Evolutionary conservation across 768 basidiomycete genomes (phyloP).

Genomic region (Podaxis sp.): DNA sequence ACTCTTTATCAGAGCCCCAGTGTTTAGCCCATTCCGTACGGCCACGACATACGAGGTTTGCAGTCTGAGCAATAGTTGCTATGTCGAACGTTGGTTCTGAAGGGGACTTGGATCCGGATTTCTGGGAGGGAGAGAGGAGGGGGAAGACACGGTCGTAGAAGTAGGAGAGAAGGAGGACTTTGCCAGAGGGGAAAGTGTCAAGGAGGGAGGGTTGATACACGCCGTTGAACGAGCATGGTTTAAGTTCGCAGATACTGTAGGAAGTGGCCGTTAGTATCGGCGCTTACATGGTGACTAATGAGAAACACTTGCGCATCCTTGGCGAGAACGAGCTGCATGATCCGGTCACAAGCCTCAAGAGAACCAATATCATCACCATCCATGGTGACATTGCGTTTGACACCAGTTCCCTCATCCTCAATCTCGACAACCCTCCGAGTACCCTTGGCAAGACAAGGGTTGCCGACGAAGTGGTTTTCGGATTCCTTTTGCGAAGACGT

Average conservation of each 20-base stretch:
- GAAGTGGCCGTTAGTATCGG: not conserved
- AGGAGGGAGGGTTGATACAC: constrained; percentile 93
- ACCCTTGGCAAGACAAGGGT: constrained; percentile 78
- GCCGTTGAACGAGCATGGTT: constrained; percentile 96
- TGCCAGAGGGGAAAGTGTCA: constrained; percentile 83
- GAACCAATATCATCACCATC: constrained; percentile 74
- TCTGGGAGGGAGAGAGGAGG: constrained; percentile 39
- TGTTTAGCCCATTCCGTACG: constrained; percentile 51
- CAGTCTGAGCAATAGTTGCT: constrained; percentile 57
- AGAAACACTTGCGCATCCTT: constrained; percentile 77
- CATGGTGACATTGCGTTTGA: constrained; percentile 73
- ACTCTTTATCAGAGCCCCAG: constrained; percentile 29
- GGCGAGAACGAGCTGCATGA: constrained; percentile 87
- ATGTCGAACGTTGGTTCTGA: constrained; percentile 35
- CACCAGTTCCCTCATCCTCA: constrained; percentile 36
- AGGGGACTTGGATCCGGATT: constrained; percentile 12
- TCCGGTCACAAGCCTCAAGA: constrained; percentile 80
- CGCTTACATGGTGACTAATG: not conserved
- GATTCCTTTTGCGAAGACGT: constrained; percentile 10
- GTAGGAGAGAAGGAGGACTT: constrained; percentile 90
- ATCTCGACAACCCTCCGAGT: constrained; percentile 63
- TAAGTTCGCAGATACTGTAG: constrained; percentile 74
- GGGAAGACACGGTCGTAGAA: constrained; percentile 94
- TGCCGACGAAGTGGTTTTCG: constrained; percentile 37
- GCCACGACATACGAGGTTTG: constrained; percentile 72